Conservation (phyloP, 139 green algal species). For the Chlamydomonas asymmetrica region DNA sequence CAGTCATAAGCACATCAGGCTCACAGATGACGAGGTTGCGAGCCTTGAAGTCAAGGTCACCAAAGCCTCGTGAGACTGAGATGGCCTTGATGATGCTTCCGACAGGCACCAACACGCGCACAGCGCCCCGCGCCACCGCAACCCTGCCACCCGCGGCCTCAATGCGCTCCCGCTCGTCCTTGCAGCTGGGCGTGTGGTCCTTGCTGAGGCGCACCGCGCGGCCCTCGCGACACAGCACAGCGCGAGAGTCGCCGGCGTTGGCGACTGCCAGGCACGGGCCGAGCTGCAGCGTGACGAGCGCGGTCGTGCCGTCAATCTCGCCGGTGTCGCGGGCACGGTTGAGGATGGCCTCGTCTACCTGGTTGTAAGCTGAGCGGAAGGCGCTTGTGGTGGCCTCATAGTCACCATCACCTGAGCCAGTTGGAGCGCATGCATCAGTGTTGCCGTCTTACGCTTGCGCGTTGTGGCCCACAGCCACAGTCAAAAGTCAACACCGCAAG, state of each 20-base stretch:
- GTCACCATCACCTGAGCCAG: no score
- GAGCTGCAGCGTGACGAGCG: conserved; percentile 66
- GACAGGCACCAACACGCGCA: conserved; percentile 62
- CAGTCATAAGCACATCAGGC: conserved; percentile 22
- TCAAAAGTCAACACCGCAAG: no score
- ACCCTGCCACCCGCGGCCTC: conserved; percentile 56
- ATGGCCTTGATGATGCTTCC: conserved; percentile 45
- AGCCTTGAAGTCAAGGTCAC: conserved; percentile 80
- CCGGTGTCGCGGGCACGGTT: no score
- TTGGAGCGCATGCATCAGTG: no score
- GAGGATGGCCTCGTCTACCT: no score
- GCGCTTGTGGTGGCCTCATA: no score
- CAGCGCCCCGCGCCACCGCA: conserved; percentile 32
- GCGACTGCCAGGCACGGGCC: conserved; percentile 64
- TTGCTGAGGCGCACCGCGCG: conserved; percentile 62
- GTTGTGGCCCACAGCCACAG: no score
- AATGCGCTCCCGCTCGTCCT: conserved; percentile 71
- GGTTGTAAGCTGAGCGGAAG: no score
- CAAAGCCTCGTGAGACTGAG: conserved; percentile 70
- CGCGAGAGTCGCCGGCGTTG: conserved; percentile 85
- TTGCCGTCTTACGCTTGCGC: no score
- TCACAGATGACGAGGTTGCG: conserved; percentile 9
- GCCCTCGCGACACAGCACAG: conserved; percentile 73
- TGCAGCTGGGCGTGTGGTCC: conserved; percentile 77
- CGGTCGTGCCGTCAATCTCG: conserved; percentile 74